These are phyloP conservation scores for Mycena rosella DNA, from an alignment of 768 basidiomycete species.

Conservation along the genomic window DNA sequence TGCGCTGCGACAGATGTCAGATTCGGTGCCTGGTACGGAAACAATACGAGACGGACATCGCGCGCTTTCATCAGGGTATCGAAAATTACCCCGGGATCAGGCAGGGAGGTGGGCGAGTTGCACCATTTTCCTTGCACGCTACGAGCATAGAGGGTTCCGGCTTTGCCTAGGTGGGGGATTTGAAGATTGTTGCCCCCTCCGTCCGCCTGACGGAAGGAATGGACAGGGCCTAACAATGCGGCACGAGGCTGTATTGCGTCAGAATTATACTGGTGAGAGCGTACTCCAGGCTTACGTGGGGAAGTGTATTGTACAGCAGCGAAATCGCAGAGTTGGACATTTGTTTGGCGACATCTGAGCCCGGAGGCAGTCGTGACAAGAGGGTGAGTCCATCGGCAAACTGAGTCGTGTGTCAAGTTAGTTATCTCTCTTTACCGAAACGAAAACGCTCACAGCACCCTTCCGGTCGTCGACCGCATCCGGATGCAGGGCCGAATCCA, in stretches of 20 bases:
- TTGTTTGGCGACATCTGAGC: constrained; percentile 28
- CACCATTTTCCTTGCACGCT: constrained; percentile 59
- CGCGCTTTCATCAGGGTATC: constrained; percentile 66
- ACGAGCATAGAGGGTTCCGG: constrained; percentile 65
- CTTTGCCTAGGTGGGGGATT: constrained; percentile 60
- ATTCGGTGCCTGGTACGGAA: neutral
- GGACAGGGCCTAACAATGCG: constrained; percentile 47
- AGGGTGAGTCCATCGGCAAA: constrained; percentile 45
- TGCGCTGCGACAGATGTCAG: constrained; percentile 45
- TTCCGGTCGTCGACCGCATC: constrained; percentile 58
- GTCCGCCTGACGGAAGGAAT: constrained; percentile 60
- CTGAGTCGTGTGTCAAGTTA: constrained; percentile 29
- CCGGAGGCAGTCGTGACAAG: constrained; percentile 43
- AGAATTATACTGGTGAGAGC: constrained; percentile 35
- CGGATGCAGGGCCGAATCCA: constrained; percentile 45
- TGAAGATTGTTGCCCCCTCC: constrained; percentile 62
- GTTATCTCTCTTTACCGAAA: neutral
- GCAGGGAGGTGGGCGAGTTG: constrained; percentile 56
- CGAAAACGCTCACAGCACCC: constrained; percentile 39
- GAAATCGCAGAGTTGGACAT: constrained; percentile 46
- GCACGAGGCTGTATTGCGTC: constrained; percentile 46
- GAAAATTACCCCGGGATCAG: constrained; percentile 71
- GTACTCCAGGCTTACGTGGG: constrained; percentile 57
- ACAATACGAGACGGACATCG: constrained; percentile 47
- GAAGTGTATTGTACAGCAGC: constrained; percentile 68